Evolutionary conservation across 148 eudicot genomes (phyloP).

Genomic region (Fagopyrum esculentum): DNA sequence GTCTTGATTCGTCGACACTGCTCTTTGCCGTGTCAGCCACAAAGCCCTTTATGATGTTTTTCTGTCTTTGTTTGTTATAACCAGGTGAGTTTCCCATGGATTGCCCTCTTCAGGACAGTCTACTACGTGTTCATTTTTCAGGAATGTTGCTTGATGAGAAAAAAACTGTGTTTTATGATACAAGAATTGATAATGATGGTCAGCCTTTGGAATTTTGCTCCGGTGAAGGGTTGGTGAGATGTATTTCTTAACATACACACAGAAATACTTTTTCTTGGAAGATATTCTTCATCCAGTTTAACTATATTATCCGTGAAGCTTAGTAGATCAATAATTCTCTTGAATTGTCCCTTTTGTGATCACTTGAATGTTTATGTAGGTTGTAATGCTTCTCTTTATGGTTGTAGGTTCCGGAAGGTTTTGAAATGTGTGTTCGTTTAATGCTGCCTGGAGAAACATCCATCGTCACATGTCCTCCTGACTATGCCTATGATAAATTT

Average conservation of each 20-base stretch:
- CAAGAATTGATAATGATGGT: conserved; percentile 74
- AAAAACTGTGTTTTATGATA: conserved; percentile 83
- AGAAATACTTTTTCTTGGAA: neutral
- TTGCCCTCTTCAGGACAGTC: conserved; percentile 98
- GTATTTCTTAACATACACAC: neutral
- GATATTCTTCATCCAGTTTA: neutral
- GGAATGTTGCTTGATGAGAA: conserved; percentile 83
- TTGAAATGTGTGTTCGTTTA: conserved; percentile 92
- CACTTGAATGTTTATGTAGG: neutral
- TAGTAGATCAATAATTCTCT: neutral
- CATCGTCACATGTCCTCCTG: conserved; percentile 95
- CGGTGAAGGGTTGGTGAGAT: conserved; percentile 97
- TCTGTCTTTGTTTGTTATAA: conserved; percentile 14
- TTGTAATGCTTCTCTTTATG: neutral
- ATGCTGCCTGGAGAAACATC: conserved; percentile 98
- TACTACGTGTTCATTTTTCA: conserved; percentile 74
- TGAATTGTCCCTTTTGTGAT: neutral
- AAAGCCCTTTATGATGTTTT: neutral
- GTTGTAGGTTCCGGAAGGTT: conserved; percentile 88
- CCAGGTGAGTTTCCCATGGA: conserved; percentile 99
- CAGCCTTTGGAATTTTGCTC: conserved; percentile 93
- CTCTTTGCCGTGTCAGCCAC: neutral
- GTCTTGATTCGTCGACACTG: conserved; percentile 5
- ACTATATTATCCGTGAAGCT: neutral
- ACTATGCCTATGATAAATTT: conserved; percentile 96